Percentiles rank a stretch among this genome's conserved stretches.
Conservation (phyloP, 1,139 yeast genomes). For the Geotrichum macrosporum region DNA sequence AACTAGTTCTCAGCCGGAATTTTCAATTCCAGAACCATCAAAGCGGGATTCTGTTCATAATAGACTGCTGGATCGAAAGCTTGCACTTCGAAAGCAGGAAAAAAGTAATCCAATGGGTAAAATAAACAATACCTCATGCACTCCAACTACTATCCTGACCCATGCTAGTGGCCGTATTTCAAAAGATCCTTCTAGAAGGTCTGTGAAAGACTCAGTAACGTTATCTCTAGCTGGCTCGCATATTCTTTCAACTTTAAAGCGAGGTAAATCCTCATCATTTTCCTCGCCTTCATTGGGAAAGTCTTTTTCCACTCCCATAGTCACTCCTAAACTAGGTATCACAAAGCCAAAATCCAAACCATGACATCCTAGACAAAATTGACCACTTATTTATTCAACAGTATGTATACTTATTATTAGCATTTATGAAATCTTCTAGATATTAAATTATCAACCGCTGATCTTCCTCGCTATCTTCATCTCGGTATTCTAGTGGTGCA, state of each 20-base stretch:
- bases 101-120: conserved; percentile 3
- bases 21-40: conserved; percentile 23
- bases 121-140: background rate
- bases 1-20: background rate
- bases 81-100: conserved; percentile 19
- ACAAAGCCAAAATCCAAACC: background rate
- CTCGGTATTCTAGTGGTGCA: conserved; percentile 18
- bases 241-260: conserved; percentile 17
- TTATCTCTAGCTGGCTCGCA: conserved; percentile 27
- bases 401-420: conserved; percentile 4
- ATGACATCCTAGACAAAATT: background rate
- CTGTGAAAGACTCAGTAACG: conserved; percentile 3
- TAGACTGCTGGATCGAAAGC: conserved; percentile 21
- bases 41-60: conserved; percentile 23
- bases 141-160: background rate
- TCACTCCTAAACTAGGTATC: background rate
- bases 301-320: background rate
- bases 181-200: background rate
- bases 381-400: background rate
- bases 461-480: conserved; percentile 22
- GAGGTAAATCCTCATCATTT: conserved; percentile 4
- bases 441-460: conserved; percentile 15
- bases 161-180: background rate
- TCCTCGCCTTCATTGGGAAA: background rate
- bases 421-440: conserved; percentile 10